Evolutionary conservation across 2,329 filamentous ascomycete species (phyloP).

Genomic region (Fusarium sp.): DNA sequence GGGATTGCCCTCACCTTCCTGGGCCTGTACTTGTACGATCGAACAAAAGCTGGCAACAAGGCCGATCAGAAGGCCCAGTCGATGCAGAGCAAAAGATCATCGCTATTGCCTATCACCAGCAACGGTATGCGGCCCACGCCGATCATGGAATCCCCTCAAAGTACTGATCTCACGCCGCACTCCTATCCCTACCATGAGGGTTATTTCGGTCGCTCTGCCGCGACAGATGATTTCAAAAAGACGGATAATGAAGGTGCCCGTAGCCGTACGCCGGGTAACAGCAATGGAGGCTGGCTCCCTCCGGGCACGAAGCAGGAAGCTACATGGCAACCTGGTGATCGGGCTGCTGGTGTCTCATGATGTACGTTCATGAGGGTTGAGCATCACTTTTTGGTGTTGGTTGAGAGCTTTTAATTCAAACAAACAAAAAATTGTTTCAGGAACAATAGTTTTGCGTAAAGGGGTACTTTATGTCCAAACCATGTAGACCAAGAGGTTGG

Average conservation of each 20-base stretch:
- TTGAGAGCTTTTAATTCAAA: constrained; percentile 14
- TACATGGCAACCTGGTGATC: constrained; percentile 70
- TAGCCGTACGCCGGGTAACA: constrained; percentile 54
- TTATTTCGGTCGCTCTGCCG: constrained; percentile 51
- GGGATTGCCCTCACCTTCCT: constrained; percentile 91
- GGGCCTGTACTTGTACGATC: constrained; percentile 94
- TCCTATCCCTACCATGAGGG: constrained; percentile 58
- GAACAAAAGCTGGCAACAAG: constrained; percentile 86
- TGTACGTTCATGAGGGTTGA: not conserved
- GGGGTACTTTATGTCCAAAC: constrained; percentile 10
- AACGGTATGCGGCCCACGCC: constrained; percentile 44
- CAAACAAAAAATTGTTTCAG: constrained; percentile 8
- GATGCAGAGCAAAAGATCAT: constrained; percentile 48
- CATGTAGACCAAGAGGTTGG: constrained; percentile 25
- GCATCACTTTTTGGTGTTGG: constrained; percentile 2
- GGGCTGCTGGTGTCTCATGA: constrained; percentile 40
- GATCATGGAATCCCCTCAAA: constrained; percentile 37
- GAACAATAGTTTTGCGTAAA: constrained; percentile 15
- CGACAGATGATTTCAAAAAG: constrained; percentile 62
- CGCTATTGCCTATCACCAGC: constrained; percentile 73
- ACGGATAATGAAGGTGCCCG: constrained; percentile 59
- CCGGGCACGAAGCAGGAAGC: constrained; percentile 87
- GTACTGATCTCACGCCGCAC: constrained; percentile 43
- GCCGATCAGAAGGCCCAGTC: constrained; percentile 83
- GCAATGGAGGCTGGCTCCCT: constrained; percentile 68